Percentiles rank a stretch among this genome's conserved stretches.
Conservation (phyloP, 768 basidiomycete species). For the Tulasnella sp. region DNA sequence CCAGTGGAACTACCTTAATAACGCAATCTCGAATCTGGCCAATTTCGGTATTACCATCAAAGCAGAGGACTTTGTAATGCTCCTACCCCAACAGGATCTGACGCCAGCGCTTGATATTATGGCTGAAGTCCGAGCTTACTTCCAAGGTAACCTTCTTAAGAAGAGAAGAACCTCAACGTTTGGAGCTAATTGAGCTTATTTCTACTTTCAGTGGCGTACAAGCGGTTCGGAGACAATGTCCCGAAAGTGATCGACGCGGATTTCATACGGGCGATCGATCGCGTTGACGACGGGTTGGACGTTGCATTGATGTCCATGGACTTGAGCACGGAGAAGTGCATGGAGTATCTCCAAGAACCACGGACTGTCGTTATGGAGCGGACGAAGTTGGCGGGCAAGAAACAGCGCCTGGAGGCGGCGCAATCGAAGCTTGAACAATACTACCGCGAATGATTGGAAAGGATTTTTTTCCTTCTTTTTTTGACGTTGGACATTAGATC, state of each 20-base stretch:
- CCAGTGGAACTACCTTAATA: slow-evolving; percentile 1
- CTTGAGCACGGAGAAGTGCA: slow-evolving; percentile 48
- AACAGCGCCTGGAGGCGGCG: slow-evolving; percentile 15
- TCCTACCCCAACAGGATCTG: slow-evolving; percentile 8
- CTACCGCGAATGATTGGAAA: not conserved
- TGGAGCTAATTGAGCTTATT: not conserved
- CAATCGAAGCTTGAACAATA: not conserved
- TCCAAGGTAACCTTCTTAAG: slow-evolving; percentile 21
- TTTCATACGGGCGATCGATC: slow-evolving; percentile 52
- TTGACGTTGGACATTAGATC: too few relatives aligned
- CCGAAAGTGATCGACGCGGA: slow-evolving; percentile 56
- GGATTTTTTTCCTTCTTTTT: not conserved
- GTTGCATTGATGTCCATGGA: slow-evolving; percentile 52
- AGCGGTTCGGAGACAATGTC: slow-evolving; percentile 56
- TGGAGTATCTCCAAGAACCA: slow-evolving; percentile 52
- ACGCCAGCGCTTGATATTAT: slow-evolving; percentile 28
- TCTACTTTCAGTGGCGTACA: slow-evolving; percentile 50
- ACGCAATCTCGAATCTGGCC: slow-evolving; percentile 33
- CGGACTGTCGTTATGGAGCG: slow-evolving; percentile 45
- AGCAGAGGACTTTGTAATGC: slow-evolving; percentile 43
- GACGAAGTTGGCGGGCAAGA: slow-evolving; percentile 41
- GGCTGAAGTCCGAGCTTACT: slow-evolving; percentile 31
- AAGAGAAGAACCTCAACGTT: too few relatives aligned
- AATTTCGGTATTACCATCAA: slow-evolving; percentile 42
- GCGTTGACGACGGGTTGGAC: slow-evolving; percentile 44